Evolutionary conservation across 2,329 filamentous ascomycete species (phyloP).

Genomic region (Colletotrichum sp.): DNA sequence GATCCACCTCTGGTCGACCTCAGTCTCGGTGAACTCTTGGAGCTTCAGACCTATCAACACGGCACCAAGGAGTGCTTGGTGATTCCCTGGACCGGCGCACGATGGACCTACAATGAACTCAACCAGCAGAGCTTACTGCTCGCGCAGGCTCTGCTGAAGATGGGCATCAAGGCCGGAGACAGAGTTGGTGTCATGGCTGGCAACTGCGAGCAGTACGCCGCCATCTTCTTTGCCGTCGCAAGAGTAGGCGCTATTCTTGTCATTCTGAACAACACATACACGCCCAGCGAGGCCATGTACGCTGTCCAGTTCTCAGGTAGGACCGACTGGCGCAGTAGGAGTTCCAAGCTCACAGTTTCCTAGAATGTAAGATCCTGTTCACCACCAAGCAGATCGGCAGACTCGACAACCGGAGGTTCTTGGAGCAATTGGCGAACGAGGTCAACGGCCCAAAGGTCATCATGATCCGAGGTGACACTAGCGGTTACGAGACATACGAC

Average conservation of each 20-base stretch:
- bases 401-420: constrained; percentile 65
- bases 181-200: constrained; percentile 78
- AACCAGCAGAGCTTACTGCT: constrained; percentile 66
- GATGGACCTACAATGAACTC: constrained; percentile 75
- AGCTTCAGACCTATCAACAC: constrained; percentile 71
- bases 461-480: constrained; percentile 62
- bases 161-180: constrained; percentile 72
- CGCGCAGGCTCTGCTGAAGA: constrained; percentile 69
- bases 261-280: constrained; percentile 85
- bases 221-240: constrained; percentile 76
- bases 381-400: constrained; percentile 73
- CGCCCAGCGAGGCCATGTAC: constrained; percentile 73
- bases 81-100: constrained; percentile 76
- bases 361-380: constrained; percentile 76
- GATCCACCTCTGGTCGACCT: constrained; percentile 74
- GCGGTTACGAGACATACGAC: constrained; percentile 64
- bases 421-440: constrained; percentile 56
- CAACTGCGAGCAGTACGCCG: constrained; percentile 82
- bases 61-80: constrained; percentile 72
- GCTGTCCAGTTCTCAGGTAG: constrained; percentile 73
- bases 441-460: constrained; percentile 56
- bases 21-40: constrained; percentile 75
- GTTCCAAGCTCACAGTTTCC: background rate
- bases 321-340: background rate
- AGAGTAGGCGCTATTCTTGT: constrained; percentile 73